Evolutionary conservation across 2,329 filamentous ascomycete species (phyloP).

Genomic region (Phaeoacremonium minimum): DNA sequence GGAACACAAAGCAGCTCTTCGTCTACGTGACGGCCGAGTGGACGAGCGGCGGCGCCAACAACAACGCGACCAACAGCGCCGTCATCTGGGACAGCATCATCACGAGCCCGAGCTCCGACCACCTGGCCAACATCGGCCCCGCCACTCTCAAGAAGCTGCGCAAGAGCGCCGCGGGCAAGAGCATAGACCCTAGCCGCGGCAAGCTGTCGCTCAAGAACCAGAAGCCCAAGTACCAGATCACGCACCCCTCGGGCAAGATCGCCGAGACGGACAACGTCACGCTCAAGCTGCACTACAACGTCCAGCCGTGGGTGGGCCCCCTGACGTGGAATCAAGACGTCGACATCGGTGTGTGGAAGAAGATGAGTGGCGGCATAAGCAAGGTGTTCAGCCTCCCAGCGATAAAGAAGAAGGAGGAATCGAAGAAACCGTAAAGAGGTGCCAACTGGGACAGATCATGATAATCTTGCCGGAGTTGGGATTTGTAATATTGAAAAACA

Average conservation of each 20-base stretch:
- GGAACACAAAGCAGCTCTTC: constrained; percentile 99
- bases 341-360: constrained; percentile 60
- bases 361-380: constrained; percentile 60
- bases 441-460: constrained; percentile 9
- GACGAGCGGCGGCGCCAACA: constrained; percentile 31
- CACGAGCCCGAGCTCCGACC: constrained; percentile 63
- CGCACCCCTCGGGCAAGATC: constrained; percentile 77
- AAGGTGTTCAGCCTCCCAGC: constrained; percentile 61
- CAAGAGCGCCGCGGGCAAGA: constrained; percentile 55
- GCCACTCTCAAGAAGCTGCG: constrained; percentile 58
- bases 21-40: constrained; percentile 87
- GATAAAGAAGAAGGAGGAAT: constrained; percentile 54
- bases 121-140: constrained; percentile 57
- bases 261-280: constrained; percentile 70
- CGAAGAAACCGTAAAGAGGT: constrained; percentile 15
- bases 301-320: constrained; percentile 92
- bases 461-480: too few relatives aligned
- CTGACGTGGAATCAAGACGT: constrained; percentile 72
- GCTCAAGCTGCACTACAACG: constrained; percentile 86
- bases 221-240: constrained; percentile 95
- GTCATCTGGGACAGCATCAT: constrained; percentile 98
- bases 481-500: too few relatives aligned
- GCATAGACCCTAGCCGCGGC: constrained; percentile 58
- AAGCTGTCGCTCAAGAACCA: constrained; percentile 76
- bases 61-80: constrained; percentile 58